Evolutionary conservation across 495 filamentous ascomycete genomes (phyloP).

Genomic region (Daldinia childiae): DNA sequence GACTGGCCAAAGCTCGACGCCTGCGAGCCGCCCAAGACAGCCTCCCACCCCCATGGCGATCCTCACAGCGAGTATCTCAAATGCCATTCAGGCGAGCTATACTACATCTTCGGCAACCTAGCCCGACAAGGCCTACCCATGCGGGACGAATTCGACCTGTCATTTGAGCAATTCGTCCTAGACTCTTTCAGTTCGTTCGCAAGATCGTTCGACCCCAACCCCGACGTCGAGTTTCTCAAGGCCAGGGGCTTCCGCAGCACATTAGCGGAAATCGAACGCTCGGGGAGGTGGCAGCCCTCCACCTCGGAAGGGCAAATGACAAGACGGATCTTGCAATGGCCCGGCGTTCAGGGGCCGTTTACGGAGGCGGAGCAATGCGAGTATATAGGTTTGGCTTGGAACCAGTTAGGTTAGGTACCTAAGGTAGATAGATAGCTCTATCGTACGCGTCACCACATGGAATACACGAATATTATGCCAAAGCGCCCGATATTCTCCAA

Average conservation of each 20-base stretch:
- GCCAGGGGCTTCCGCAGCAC: slow-evolving; percentile 48
- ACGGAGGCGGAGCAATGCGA: slow-evolving; percentile 48
- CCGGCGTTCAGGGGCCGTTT: slow-evolving; percentile 40
- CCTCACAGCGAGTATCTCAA: slow-evolving; percentile 54
- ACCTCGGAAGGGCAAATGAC: slow-evolving; percentile 30
- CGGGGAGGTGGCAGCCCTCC: slow-evolving; percentile 45
- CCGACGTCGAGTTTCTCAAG: slow-evolving; percentile 44
- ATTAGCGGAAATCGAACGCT: neutral
- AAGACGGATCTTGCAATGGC: slow-evolving; percentile 52
- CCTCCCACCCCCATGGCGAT: slow-evolving; percentile 52
- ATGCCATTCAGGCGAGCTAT: slow-evolving; percentile 60
- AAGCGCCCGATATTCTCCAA: neutral
- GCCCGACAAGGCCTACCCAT: slow-evolving; percentile 46
- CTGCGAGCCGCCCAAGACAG: neutral
- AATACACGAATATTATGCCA: neutral
- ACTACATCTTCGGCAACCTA: slow-evolving; percentile 55
- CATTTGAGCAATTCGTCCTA: slow-evolving; percentile 34
- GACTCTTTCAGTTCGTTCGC: slow-evolving; percentile 52
- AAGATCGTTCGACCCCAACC: slow-evolving; percentile 51
- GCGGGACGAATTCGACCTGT: slow-evolving; percentile 18
- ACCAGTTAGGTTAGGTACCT: slow-evolving; percentile 17
- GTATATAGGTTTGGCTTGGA: slow-evolving; percentile 44
- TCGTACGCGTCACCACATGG: neutral
- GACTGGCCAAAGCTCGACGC: neutral
- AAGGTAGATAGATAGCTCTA: slow-evolving; percentile 36